These are phyloP conservation scores for Endoconidiophora polonica DNA, from an alignment of 2,329 filamentous ascomycete species.

Conservation along the genomic window DNA sequence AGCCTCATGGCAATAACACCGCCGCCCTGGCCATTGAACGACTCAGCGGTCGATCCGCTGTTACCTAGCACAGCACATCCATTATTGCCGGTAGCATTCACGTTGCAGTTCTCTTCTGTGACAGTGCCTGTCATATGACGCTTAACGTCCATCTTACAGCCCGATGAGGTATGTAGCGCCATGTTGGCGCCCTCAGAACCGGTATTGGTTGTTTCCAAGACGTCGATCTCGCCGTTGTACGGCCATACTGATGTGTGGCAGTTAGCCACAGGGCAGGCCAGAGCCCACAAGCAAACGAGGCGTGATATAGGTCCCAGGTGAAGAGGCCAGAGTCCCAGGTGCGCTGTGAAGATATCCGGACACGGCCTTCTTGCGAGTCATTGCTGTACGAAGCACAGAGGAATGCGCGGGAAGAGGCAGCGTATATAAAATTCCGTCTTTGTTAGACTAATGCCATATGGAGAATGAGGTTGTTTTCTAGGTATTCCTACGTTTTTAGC, in stretches of 20 bases:
- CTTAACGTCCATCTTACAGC: constrained; percentile 36
- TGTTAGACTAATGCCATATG: background rate
- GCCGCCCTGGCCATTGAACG: constrained; percentile 36
- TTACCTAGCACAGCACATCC: constrained; percentile 38
- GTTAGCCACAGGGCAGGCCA: constrained; percentile 53
- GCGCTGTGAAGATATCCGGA: constrained; percentile 43
- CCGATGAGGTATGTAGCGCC: constrained; percentile 38
- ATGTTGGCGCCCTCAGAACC: constrained; percentile 38
- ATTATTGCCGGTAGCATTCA: constrained; percentile 24
- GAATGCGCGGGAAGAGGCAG: constrained; percentile 34
- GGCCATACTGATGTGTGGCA: constrained; percentile 44
- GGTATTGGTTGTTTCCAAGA: constrained; percentile 42
- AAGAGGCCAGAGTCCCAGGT: constrained; percentile 49
- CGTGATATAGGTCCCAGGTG: constrained; percentile 48
- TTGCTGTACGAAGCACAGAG: constrained; percentile 31
- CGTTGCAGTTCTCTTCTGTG: constrained; percentile 31
- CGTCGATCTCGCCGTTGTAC: constrained; percentile 44
- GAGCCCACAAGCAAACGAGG: constrained; percentile 44
- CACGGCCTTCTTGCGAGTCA: constrained; percentile 40
- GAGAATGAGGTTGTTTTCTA: too few relatives aligned
- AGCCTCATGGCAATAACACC: constrained; percentile 46
- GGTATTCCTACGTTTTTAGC: background rate
- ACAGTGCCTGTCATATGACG: constrained; percentile 34
- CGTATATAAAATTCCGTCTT: constrained; percentile 44
- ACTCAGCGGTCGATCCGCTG: constrained; percentile 29